Evolutionary conservation across 1,284 basidiomycete genomes (phyloP), one percentile per base, ranked within the genome.

Genomic region (Filobasidium uniguttulatum): DNA sequence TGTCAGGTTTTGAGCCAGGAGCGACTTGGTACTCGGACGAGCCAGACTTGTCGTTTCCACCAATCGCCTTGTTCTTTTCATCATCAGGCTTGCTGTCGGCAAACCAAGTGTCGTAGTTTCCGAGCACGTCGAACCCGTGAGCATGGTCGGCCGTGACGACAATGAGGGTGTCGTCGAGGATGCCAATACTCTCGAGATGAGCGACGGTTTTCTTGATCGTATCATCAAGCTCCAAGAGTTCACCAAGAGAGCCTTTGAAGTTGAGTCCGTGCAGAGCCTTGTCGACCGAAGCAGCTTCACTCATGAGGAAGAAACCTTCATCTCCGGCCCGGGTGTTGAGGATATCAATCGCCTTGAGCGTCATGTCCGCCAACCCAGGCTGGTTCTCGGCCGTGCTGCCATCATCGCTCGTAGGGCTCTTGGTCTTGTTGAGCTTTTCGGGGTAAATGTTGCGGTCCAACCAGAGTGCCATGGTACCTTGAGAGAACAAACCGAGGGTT

Each of bases 301-400:
- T 64, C 68, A 72, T 69, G 45, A 71, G 58, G 53, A 69, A 60
- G 57, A 63, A 72, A 12, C 65, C 65, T 9, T 54, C 48, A 46
- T 53, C 40, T 9, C 41, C 50, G 29, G 63, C 65, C 31, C 63
- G 60, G 46, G 59, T 51, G 5, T 56, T 55, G 20, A 72, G 63
- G 35, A 71, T 69, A 54, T 70, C 69, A 41, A 71, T 62, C 5
- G 69, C 68, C 57, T 70, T 70, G 52, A 69, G 56, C 23, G 69
- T 71, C 69, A 72, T 70, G 15, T 72, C 63, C 55, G 67, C 69
- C 47, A 71, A 62, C 22, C 69, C 69, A 2, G 70, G 69, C 44
- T 64, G 62, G 58, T 70, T 66, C 37, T 58, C 57, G 17, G 67
- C 62, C 20, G 64, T 37, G 3, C 47, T 33, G 23, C 38, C 44